Evolutionary conservation across 306 rosid genomes (phyloP).

Genomic region (Corylus avellana): DNA sequence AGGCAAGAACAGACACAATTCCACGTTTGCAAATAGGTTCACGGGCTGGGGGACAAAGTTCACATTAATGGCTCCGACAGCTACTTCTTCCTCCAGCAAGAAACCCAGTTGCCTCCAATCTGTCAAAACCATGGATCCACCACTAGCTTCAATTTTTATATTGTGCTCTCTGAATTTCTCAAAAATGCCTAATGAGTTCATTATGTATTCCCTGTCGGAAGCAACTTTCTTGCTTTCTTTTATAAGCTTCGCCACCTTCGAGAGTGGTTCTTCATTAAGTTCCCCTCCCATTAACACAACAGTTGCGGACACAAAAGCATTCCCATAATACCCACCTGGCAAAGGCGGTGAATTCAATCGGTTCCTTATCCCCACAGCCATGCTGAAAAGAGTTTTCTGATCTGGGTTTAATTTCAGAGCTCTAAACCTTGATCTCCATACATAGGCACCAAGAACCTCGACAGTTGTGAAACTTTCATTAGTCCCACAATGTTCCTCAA

Average conservation of each 20-base stretch:
- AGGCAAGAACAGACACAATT: constrained; percentile 53
- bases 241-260: constrained; percentile 45
- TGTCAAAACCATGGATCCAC: constrained; percentile 43
- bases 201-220: constrained; percentile 30
- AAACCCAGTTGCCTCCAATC: constrained; percentile 61
- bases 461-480: constrained; percentile 43
- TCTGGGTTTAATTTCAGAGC: constrained; percentile 41
- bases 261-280: constrained; percentile 41
- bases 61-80: constrained; percentile 37
- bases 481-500: constrained; percentile 12
- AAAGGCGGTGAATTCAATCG: constrained; percentile 49
- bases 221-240: constrained; percentile 41
- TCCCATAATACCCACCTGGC: constrained; percentile 61
- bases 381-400: constrained; percentile 38
- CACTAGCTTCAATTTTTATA: constrained; percentile 28
- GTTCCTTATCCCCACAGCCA: constrained; percentile 50
- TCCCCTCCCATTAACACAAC: constrained; percentile 46
- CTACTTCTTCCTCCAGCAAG: constrained; percentile 49
- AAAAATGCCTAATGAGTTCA: constrained; percentile 22
- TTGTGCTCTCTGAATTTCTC: constrained; percentile 31
- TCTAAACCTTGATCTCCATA: constrained; percentile 55
- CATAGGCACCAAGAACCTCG: constrained; percentile 53
- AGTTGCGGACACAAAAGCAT: constrained; percentile 40
- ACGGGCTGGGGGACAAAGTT: constrained; percentile 45
- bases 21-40: constrained; percentile 46